Conservation (phyloP, 2,329 filamentous ascomycete species). For the Pseudogymnoascus sp. region DNA sequence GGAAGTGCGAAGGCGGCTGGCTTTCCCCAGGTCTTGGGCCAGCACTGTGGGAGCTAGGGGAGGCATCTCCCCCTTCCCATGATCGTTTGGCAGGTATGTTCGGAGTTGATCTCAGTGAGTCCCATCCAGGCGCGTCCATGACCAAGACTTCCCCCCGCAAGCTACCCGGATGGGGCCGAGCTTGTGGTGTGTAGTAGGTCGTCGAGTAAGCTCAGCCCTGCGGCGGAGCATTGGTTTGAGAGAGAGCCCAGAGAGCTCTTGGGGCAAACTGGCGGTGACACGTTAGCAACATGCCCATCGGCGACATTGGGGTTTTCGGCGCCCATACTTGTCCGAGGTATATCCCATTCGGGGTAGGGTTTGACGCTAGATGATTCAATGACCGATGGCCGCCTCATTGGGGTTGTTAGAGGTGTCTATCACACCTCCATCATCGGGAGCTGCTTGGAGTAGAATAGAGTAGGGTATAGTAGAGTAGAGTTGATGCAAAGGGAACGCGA, state of each 20-base stretch:
- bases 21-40: neutral
- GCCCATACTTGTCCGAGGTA: neutral
- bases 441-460: neutral
- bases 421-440: constrained; percentile 4
- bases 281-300: neutral
- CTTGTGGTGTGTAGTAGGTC: neutral
- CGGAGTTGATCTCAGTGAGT: constrained; percentile 1
- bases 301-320: neutral
- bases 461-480: neutral
- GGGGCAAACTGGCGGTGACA: neutral
- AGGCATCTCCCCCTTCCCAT: neutral
- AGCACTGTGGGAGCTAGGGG: neutral
- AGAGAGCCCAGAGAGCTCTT: neutral
- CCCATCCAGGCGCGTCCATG: constrained; percentile 7
- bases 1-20: neutral
- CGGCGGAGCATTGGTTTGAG: constrained; percentile 1
- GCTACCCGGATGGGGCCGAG: neutral
- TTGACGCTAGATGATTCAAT: constrained; percentile 1
- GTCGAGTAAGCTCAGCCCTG: constrained; percentile 4
- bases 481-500: neutral
- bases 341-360: constrained; percentile 4
- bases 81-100: constrained; percentile 2
- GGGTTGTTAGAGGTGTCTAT: neutral
- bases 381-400: neutral
- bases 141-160: neutral